Base-by-base conservation (phyloP, 2,329 filamentous ascomycete species). In the Xylariales sp. region DNA sequence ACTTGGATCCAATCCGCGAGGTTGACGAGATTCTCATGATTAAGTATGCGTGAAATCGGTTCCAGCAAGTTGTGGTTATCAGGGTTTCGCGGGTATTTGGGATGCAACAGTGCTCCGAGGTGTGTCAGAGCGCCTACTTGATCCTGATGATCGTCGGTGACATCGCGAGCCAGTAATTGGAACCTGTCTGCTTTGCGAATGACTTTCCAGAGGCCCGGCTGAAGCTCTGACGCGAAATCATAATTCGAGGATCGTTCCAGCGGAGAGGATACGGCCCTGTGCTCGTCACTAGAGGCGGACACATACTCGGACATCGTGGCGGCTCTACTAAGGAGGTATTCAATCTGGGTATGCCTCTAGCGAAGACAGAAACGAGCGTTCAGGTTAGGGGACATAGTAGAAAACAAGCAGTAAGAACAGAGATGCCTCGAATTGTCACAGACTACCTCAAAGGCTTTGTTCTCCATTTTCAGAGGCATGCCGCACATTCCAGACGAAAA, bases 11-110 rank as follows among this genome's bases (percentile, higher is more conserved):
- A 56, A 34, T 68, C 66, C 21, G 61, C 56, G 29, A 73, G 47
- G 3, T 62, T 70, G 43, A 76, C 53, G 15, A 76, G 53, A 50
- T 76, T 74, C 45, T 71, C 66, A 47, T 76, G 72, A 46, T 72
- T 70, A 43, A 75, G 57, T 20, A 76, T 49, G 33, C 57, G 53
- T 12, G 53, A 47, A 39, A 70, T 44, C 5, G 55, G 37, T 28
- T 47, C 22, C 19, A 59, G 45, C 21, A 65, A 35, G 5, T 54
- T 50, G 19, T 48, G 34, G 6, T 42, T 41, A 15, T 53, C 43
- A 4, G 51, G 45, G 8, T 46, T 33, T 27, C 54, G 46, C 37
- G 57, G 19, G 11, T 24, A 14, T 9, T 42, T 42, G 8, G 46
- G 11, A 4, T 33, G 34, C 5, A 43, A 47, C 9, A 25, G 9